Evolutionary conservation across 2,329 filamentous ascomycete genomes (phyloP), one percentile per base, ranked within the genome.

Genomic region (Chaetomium sp.): DNA sequence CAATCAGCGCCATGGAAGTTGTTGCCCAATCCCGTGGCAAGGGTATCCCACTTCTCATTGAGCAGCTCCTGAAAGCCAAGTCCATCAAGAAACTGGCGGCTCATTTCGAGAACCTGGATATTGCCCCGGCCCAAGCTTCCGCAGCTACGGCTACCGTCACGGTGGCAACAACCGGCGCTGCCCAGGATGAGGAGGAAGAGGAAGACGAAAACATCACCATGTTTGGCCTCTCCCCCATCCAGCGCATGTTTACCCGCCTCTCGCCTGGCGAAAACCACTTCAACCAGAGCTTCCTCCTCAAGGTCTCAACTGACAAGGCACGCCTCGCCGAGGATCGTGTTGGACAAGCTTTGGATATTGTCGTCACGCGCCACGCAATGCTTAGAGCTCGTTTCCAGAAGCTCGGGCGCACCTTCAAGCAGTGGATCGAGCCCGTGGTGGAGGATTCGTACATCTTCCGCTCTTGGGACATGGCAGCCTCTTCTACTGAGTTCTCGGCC

Each of bases 201-300:
- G 47, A 62, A 3, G 70, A 77, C 33, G 62, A 60, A 10, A 59
- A 29, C 62, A 64, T 64, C 29, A 70, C 71, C 33, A 68, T 70
- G 1, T 82, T 81, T 59, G 70, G 70, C 0, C 67, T 82, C 2
- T 79, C 80, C 0, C 81, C 81, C 0, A 76, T 81, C n/a, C 81
- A 82, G 65, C 70, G 73, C 19, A 71, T 81, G 53, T 81, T 65
- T 47, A 64, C 57, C 25, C 53, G 78, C 63, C 78, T 82, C 60
- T 65, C 74, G 57, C 49, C 79, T 65, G 63, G 55, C 25, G 53
- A 77, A n/a, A 77, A 78, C 21, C 64, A 65, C 51, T 80, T 79
- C 71, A 81, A 81, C 59, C 80, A 82, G 61, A 80, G 76, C 4
- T 79, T 79, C 50, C 72, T 78, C 0, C 66, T 82, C 4, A 72